Conservation (phyloP, 176 grass and related monocot genomes). For the bread wheat (Triticum aestivum) region DNA sequence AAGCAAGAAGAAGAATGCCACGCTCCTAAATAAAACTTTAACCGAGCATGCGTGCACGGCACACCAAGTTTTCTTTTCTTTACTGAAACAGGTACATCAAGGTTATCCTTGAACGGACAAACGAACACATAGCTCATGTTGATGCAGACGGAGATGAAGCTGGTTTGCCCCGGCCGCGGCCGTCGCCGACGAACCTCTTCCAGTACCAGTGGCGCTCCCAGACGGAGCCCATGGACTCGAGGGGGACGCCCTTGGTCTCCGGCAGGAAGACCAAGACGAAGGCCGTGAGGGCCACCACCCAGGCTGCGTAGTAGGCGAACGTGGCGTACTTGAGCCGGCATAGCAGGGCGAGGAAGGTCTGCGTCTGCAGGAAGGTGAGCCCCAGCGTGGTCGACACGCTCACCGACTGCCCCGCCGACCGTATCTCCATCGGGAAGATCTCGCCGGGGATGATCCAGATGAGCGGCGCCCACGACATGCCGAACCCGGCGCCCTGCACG, state of each 20-base stretch:
- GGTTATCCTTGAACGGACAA: too few species aligned
- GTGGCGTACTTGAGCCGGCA: conserved; percentile 53
- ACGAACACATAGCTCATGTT: background rate
- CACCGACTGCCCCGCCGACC: conserved; percentile 30
- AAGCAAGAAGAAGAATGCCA: too few species aligned
- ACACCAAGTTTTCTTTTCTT: too few species aligned
- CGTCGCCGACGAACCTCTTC: background rate
- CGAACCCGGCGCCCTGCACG: conserved; percentile 49
- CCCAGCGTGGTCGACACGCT: conserved; percentile 52
- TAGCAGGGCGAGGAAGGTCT: conserved; percentile 49
- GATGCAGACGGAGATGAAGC: background rate
- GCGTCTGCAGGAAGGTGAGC: conserved; percentile 62
- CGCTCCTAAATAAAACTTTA: too few species aligned
- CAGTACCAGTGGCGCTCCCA: conserved; percentile 18
- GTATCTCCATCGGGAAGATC: conserved; percentile 15
- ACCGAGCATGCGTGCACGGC: too few species aligned
- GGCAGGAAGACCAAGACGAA: conserved; percentile 53
- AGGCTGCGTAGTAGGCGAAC: conserved; percentile 56
- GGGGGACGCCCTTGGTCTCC: conserved; percentile 49
- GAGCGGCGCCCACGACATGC: conserved; percentile 77
- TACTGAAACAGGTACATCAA: too few species aligned
- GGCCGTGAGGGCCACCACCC: conserved; percentile 45
- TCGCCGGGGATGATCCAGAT: conserved; percentile 36
- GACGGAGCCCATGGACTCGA: conserved; percentile 18
- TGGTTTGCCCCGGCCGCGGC: background rate